These are phyloP conservation scores for Cruciata laevipes DNA, from an alignment of 257 asterid genomes.

Conservation along the genomic window DNA sequence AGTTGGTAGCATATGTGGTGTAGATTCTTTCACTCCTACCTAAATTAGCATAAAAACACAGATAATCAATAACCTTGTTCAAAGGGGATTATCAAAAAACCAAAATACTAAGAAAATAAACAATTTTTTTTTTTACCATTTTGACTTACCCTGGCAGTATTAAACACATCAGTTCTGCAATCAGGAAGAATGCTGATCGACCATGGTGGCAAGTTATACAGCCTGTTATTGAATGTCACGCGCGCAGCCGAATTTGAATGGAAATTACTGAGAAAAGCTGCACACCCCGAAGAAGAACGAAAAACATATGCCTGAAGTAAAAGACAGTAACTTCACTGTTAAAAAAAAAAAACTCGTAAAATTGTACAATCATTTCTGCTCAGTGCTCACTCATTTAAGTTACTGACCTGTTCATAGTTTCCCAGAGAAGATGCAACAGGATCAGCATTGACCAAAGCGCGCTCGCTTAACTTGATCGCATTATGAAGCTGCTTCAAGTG, in stretches of 20 bases:
- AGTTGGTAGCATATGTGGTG: conserved; percentile 51
- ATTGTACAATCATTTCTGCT: not conserved
- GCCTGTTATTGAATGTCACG: conserved; percentile 59
- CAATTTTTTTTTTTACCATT: not conserved
- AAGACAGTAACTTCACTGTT: not conserved
- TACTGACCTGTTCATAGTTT: conserved; percentile 65
- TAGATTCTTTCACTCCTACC: conserved; percentile 53
- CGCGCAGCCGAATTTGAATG: conserved; percentile 47
- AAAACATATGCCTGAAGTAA: conserved; percentile 60
- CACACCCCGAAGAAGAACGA: conserved; percentile 60
- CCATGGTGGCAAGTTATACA: conserved; percentile 86
- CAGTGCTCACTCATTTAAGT: not conserved
- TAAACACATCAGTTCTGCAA: conserved; percentile 58
- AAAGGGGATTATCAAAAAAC: not conserved
- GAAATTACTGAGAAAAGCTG: conserved; percentile 78
- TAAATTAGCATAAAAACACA: conserved; percentile 14
- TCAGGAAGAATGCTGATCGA: conserved; percentile 91
- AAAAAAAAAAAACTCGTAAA: not conserved
- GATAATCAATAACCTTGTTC: too few relatives aligned
- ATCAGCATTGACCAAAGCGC: conserved; percentile 60
- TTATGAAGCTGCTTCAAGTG: conserved; percentile 80
- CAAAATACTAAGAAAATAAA: not conserved
- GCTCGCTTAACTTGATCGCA: conserved; percentile 68
- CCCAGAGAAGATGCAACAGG: conserved; percentile 54
- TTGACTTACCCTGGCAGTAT: conserved; percentile 75